Evolutionary conservation across 371 early-diverging fungal genomes (phyloP), one percentile per base, ranked within the genome.

Genomic region (Blakeslea trispora): DNA sequence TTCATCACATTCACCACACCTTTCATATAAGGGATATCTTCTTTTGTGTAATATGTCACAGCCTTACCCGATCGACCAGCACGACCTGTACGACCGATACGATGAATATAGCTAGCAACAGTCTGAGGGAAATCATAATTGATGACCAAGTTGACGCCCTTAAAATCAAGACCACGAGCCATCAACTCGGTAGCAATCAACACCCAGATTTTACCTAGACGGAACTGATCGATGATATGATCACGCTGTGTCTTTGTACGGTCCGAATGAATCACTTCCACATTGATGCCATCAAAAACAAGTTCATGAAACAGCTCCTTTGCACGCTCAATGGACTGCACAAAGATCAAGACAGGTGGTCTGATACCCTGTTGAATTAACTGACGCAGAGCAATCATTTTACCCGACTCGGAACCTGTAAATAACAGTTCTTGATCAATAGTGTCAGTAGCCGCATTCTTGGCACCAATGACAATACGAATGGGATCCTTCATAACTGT

Each of bases 51-150:
- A 61, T 90, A 95, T 1, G 93, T 94, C 48, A 93, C 69, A 21
- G 94, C 91, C 57, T 86, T 82, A 58, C 94, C 94, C 1, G 63
- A 19, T 15, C 90, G 83, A 10, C 94, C 94, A 17, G 94, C 95
- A 79, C 95, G 88, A 71, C 92, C 98, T 3, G 96, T 94, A 75
- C 97, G 89, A 65, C 86, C 94, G 60, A 96, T 92, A 53, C 96
- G 72, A 75, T 96, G 97, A 57, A 97, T 93, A 69, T 99, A 99
- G 34, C 90, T 88, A 57, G 91, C 91, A 1, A 91, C 86, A 11
- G 89, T 87, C 70, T 91, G 92, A 37, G 99, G 99, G 71, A 98
- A 94, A 71, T 99, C 99, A 58, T 95, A 97, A 66, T 97, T 97
- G 74, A 96, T 88, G 23, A 97, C 97, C 50, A 91, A 50, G 50